Evolutionary conservation across 768 basidiomycete species (phyloP).

Genomic region (Auricularia sp.): DNA sequence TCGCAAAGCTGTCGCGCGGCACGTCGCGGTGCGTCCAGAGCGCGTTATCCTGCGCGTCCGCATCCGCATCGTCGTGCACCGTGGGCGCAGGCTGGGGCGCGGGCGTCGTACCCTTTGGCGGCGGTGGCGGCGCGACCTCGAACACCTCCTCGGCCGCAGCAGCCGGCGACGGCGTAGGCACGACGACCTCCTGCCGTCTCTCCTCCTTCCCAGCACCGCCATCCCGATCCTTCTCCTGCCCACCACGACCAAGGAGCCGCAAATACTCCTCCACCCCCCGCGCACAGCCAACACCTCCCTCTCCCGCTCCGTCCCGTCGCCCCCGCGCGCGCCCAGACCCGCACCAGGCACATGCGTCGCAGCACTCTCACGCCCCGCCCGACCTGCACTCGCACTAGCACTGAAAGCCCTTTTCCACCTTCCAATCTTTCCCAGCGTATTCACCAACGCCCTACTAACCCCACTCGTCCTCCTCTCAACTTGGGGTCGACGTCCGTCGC

Average conservation of each 20-base stretch:
- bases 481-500: constrained; percentile 6
- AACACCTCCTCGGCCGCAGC: neutral
- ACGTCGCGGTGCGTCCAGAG: neutral
- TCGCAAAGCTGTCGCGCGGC: neutral
- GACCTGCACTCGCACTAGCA: constrained; percentile 2
- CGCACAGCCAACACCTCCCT: constrained; percentile 52
- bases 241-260: constrained; percentile 35
- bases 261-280: constrained; percentile 62
- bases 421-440: constrained; percentile 74
- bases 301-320: constrained; percentile 15
- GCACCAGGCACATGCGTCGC: constrained; percentile 57
- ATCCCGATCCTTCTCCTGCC: neutral
- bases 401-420: constrained; percentile 68
- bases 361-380: constrained; percentile 36
- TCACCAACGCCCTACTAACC: constrained; percentile 66
- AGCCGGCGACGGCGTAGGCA: neutral
- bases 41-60: neutral
- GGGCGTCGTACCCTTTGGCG: neutral
- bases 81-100: neutral
- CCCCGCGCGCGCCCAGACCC: constrained; percentile 47
- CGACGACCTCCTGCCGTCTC: neutral
- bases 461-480: constrained; percentile 25
- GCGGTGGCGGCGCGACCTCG: neutral
- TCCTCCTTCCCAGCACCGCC: neutral
- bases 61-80: neutral